Base-by-base conservation (phyloP, 2,329 filamentous ascomycete genomes). In the Epichloe festucae region DNA sequence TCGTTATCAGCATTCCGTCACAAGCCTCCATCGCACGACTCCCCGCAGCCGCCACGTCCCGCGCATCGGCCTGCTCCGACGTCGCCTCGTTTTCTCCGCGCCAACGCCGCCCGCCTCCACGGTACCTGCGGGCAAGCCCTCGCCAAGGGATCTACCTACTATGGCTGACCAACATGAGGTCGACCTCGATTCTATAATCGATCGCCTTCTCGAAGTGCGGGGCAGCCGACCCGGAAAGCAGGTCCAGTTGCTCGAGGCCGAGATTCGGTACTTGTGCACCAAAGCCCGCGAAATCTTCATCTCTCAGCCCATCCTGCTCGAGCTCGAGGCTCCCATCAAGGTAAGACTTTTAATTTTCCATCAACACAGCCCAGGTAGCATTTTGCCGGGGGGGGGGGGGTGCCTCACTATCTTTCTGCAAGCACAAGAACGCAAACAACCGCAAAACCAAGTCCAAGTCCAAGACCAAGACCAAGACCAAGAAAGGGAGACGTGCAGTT, bases 211-310 rank as follows among this genome's bases (percentile, higher is more conserved):
- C 67, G 93, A 98, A 75, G 93, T 97, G 68, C 86, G 93, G 73
- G 93, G 91, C 69, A 96, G 90, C 79, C 85, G 93, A 67, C 93
- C 93, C 53, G 93, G 93, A 64, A 98, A 98, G 78, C 93, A 97
- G 74, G 93, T 98, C 52, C 91, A 97, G 75, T 81, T 98, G 60
- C 78, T 95, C 59, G 93, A 98, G 73, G 84, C 88, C 55, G 93
- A 97, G 75, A 98, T 98, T 62, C 86, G 91, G 67, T 95, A 83
- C 73, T 82, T 98, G 59, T 98, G 93, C 81, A 96, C 91, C 69
- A 97, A 97, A 77, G 90, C 91, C 57, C 86, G 93, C 60, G 93
- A 98, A 77, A 97, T 98, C 65, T 97, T 98, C 78, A 97, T 98
- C 72, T 96, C 90, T 56, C 93, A 98, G 76, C 93, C 93, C 59